phyloP scores from a whole-genome alignment of 2,329 filamentous ascomycete species.

The Phyllosticta capitalensis region DNA sequence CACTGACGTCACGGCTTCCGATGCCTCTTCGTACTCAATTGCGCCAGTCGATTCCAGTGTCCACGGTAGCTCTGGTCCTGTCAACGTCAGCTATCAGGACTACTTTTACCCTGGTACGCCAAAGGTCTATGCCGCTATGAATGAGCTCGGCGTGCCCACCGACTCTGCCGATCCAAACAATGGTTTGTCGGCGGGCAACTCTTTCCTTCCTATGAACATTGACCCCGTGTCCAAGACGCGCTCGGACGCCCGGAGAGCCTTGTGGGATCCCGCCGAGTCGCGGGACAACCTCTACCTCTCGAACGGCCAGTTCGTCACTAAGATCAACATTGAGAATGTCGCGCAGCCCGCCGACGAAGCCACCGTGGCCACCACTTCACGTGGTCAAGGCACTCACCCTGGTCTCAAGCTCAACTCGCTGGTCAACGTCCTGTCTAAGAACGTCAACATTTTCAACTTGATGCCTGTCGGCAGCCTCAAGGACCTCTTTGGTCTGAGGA shows the following conservation, averaged over 20 bases:
- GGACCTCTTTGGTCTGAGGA: not conserved
- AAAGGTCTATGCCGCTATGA: slow-evolving; percentile 16
- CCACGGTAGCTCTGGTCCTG: slow-evolving; percentile 17
- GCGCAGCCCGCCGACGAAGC: not conserved
- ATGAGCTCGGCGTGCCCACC: not conserved
- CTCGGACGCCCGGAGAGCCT: slow-evolving; percentile 21
- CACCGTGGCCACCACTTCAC: not conserved
- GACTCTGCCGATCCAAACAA: not conserved
- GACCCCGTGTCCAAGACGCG: slow-evolving; percentile 19
- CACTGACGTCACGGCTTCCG: slow-evolving; percentile 12
- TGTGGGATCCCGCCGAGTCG: slow-evolving; percentile 21
- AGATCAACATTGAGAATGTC: not conserved
- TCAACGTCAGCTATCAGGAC: slow-evolving; percentile 18
- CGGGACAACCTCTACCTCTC: slow-evolving; percentile 17
- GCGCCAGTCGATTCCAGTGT: slow-evolving; percentile 17
- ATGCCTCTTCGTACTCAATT: slow-evolving; percentile 17
- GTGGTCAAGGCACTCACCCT: not conserved
- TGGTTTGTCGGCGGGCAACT: not conserved
- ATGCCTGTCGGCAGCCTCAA: not conserved
- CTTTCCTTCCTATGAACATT: slow-evolving; percentile 18
- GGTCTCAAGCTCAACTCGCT: not conserved
- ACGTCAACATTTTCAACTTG: slow-evolving; percentile 6
- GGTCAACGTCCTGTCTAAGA: not conserved
- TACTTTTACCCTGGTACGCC: slow-evolving; percentile 16
- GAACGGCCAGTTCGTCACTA: slow-evolving; percentile 1